Base-by-base conservation (phyloP, 1,284 basidiomycete species). In the Cronartium quercuum region DNA sequence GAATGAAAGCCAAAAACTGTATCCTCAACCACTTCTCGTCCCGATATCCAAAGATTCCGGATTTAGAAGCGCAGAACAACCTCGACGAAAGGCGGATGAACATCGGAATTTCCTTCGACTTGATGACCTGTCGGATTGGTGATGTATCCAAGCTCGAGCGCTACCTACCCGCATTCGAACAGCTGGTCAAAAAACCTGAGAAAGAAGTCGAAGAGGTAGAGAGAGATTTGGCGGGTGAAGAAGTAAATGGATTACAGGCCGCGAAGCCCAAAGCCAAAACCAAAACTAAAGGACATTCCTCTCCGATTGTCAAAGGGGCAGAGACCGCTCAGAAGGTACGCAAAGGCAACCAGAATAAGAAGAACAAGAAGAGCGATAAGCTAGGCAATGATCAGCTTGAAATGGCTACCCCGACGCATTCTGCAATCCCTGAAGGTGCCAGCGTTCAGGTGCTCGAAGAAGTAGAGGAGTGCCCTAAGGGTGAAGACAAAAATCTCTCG, bases 11-110 rank as follows among this genome's bases (percentile, higher is more conserved):
- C 0, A 83, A 88, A 74, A 88, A 92, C 78, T 85, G 92, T 34
- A 85, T 98, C 42, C 86, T 98, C 34, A 98, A 94, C 1, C 94
- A 98, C 82, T 98, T 98, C 82, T 96, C 93, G 12, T 91, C 92
- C 71, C 88, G 94, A 12, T 96, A 96, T 82, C 93, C 94, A 13
- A 93, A 91, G 79, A 84, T 94, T 79, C 90, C 91, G 0, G 85
- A 86, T 57, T 76, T 84, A 61, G 77, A 34, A n/a, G 41, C 18
- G 10, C 37, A 65, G 34, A 65, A n/a, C 57, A 67, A 61, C n/a
- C 12, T 58, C 4, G 37, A 24, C 1, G 47, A 65, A 12, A 47
- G 60, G 13, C 24, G 67, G 21, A 75, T 63, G 65, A 82, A 82
- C 12, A 84, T 94, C 3, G 89, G 88, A 0, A 83, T 93, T 38